Percentiles rank a stretch among this genome's conserved stretches.
Evolutionary conservation across 495 filamentous ascomycete genomes (phyloP).

Genomic region (Daldinia loculata): DNA sequence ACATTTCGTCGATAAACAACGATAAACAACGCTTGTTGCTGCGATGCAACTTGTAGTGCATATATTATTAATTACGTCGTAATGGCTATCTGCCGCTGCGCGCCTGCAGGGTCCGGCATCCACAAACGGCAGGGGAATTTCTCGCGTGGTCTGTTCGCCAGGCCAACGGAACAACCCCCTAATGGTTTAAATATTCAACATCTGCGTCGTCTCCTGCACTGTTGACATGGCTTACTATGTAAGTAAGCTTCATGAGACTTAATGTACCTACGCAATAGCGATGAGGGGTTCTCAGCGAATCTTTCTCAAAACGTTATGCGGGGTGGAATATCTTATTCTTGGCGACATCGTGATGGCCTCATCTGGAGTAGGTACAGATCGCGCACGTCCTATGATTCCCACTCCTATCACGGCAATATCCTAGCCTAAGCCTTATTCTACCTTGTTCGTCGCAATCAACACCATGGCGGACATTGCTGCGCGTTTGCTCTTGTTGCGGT

Average conservation of each 20-base stretch:
- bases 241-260: conserved; percentile 18
- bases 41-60: conserved; percentile 9
- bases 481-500: background rate
- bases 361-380: conserved; percentile 23
- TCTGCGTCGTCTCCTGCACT: background rate
- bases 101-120: background rate
- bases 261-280: conserved; percentile 10
- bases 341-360: conserved; percentile 34
- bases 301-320: conserved; percentile 11
- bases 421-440: background rate
- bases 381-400: conserved; percentile 8
- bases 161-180: conserved; percentile 9
- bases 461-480: background rate
- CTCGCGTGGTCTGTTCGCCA: conserved; percentile 31
- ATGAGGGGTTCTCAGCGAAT: conserved; percentile 15
- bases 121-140: conserved; percentile 23
- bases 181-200: conserved; percentile 11
- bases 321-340: conserved; percentile 26
- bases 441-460: background rate
- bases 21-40: conserved; percentile 20
- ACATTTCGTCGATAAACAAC: conserved; percentile 19
- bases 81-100: conserved; percentile 8
- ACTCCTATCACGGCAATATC: background rate
- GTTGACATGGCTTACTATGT: background rate
- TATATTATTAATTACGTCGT: conserved; percentile 8